Evolutionary conservation across 2,329 filamentous ascomycete species (phyloP).

Genomic region (Podosphaera xanthii): DNA sequence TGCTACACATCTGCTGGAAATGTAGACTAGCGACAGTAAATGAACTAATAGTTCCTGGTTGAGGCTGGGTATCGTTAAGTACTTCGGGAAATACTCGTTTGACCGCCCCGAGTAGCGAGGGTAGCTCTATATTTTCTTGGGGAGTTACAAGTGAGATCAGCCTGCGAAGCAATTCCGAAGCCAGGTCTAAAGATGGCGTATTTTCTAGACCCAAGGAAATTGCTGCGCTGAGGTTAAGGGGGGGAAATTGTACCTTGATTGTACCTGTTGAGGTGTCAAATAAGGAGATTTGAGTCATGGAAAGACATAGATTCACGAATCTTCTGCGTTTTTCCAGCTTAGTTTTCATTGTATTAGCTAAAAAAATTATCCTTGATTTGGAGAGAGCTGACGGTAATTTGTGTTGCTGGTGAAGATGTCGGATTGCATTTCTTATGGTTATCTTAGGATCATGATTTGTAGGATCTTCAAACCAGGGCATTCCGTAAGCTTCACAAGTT

Average conservation of each 20-base stretch:
- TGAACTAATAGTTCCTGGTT: not conserved
- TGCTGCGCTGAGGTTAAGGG: constrained; percentile 1
- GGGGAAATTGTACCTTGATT: constrained; percentile 9
- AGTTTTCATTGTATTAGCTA: constrained; percentile 30
- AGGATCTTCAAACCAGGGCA: constrained; percentile 63
- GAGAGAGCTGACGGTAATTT: constrained; percentile 47
- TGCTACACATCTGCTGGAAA: constrained; percentile 5
- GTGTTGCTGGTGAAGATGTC: constrained; percentile 36
- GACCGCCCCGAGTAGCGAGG: constrained; percentile 20
- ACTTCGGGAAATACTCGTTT: constrained; percentile 20
- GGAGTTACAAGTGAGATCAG: constrained; percentile 27
- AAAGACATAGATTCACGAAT: constrained; percentile 32
- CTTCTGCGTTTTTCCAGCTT: constrained; percentile 23
- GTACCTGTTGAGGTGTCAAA: constrained; percentile 17
- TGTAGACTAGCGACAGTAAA: constrained; percentile 10
- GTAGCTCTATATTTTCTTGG: constrained; percentile 20
- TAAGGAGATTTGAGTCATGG: constrained; percentile 19
- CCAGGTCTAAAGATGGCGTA: constrained; percentile 11
- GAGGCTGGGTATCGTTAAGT: not conserved
- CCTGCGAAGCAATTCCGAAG: constrained; percentile 23
- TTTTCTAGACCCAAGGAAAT: not conserved
- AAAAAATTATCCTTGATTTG: constrained; percentile 35
- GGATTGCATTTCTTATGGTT: constrained; percentile 61
- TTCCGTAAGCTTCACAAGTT: constrained; percentile 43
- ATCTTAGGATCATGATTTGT: constrained; percentile 62